These are phyloP conservation scores for Cicer yamashitae DNA, from an alignment of 306 rosid species.

Conservation along the genomic window DNA sequence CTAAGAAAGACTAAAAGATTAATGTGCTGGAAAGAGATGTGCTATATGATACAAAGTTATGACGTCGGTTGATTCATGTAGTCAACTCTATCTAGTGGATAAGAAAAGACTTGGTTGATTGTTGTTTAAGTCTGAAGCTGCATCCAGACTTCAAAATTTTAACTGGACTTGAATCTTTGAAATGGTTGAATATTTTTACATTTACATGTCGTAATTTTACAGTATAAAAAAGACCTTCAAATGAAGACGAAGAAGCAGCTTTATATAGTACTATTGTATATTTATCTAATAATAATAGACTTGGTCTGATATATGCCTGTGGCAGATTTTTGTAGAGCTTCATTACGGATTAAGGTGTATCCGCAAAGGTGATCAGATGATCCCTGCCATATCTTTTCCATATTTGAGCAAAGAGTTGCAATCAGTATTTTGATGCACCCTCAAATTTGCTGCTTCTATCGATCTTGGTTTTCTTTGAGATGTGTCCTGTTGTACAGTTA, in stretches of 20 bases:
- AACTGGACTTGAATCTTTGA: neutral
- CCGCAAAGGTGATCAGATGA: slow-evolving; percentile 20
- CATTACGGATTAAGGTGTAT: slow-evolving; percentile 13
- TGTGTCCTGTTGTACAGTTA: slow-evolving; percentile 30
- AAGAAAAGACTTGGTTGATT: too few species aligned
- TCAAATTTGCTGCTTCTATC: slow-evolving; percentile 12
- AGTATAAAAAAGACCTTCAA: neutral
- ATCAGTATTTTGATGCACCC: slow-evolving; percentile 2
- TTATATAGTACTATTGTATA: neutral
- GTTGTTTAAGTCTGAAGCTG: too few species aligned
- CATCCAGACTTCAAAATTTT: neutral
- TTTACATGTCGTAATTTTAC: neutral
- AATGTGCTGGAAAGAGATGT: too few species aligned
- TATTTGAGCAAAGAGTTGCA: slow-evolving; percentile 2
- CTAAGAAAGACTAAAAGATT: too few species aligned
- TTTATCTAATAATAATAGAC: neutral
- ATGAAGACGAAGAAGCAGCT: neutral
- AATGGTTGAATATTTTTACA: neutral
- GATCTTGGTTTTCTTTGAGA: neutral
- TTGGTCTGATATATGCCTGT: slow-evolving; percentile 19
- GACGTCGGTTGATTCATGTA: too few species aligned
- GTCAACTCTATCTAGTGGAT: too few species aligned
- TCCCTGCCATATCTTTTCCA: slow-evolving; percentile 5
- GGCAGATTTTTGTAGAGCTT: slow-evolving; percentile 49
- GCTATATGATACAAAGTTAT: too few species aligned